Conservation (phyloP, 257 asterid species). For the Galeopsis tetrahit region DNA sequence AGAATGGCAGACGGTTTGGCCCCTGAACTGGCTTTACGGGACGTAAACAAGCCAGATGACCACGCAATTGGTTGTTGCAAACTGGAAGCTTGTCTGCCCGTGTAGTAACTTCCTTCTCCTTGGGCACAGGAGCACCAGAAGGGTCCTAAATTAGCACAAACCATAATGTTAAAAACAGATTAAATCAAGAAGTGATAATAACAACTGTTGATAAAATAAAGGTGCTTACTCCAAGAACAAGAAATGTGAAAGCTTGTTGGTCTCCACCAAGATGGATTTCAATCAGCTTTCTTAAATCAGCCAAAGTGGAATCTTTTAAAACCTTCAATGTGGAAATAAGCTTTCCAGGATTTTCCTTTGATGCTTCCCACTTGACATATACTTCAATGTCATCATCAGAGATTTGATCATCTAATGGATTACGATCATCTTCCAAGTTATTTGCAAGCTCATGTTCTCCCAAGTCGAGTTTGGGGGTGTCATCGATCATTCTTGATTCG, state of each 20-base stretch:
- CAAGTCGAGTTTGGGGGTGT: slow-evolving; percentile 34
- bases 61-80: slow-evolving; percentile 57
- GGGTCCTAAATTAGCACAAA: slow-evolving; percentile 53
- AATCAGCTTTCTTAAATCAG: slow-evolving; percentile 82
- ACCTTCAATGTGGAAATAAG: slow-evolving; percentile 63
- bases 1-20: slow-evolving; percentile 48
- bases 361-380: slow-evolving; percentile 84
- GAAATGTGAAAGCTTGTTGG: slow-evolving; percentile 65
- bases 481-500: slow-evolving; percentile 14
- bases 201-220: background rate
- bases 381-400: slow-evolving; percentile 47
- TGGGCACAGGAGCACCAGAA: slow-evolving; percentile 68
- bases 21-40: slow-evolving; percentile 46
- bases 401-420: slow-evolving; percentile 34
- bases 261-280: slow-evolving; percentile 71
- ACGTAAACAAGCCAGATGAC: slow-evolving; percentile 70
- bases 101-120: slow-evolving; percentile 60
- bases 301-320: slow-evolving; percentile 67
- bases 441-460: no score
- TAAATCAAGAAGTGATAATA: background rate
- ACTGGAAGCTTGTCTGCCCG: slow-evolving; percentile 61
- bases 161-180: background rate
- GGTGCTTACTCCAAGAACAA: slow-evolving; percentile 54
- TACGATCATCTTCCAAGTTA: slow-evolving; percentile 54
- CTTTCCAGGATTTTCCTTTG: slow-evolving; percentile 74